Conservation (phyloP, 2,329 filamentous ascomycete genomes). For the Ophiosphaerella korrae region DNA sequence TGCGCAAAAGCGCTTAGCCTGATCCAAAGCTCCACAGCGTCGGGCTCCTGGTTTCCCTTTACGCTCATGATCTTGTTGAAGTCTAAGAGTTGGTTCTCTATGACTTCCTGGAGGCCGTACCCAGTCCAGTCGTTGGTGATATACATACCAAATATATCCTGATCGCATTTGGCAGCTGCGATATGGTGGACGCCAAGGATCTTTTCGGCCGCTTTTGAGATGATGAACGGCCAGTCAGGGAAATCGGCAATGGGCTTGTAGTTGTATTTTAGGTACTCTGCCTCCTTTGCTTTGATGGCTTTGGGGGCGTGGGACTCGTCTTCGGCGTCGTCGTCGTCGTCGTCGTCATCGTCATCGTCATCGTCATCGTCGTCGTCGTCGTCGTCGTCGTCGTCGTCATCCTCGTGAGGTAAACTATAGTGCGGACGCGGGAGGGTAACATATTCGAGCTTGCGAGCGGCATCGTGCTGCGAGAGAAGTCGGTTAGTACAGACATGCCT, state of each 20-base stretch:
- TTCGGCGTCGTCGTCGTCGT: too few species aligned
- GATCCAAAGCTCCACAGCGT: slow-evolving; percentile 13
- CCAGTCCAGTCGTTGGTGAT: slow-evolving; percentile 13
- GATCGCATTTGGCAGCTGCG: slow-evolving; percentile 8
- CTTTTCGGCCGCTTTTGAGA: slow-evolving; percentile 5
- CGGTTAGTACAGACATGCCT: too few species aligned
- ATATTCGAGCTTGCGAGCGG: too few species aligned
- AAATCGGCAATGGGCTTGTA: slow-evolving; percentile 4
- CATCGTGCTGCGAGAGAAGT: too few species aligned
- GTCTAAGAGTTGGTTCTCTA: slow-evolving; percentile 6
- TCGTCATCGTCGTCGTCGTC: too few species aligned
- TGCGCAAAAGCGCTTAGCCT: slow-evolving; percentile 10
- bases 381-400: too few species aligned
- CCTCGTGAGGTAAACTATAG: too few species aligned
- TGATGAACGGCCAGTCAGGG: slow-evolving; percentile 7
- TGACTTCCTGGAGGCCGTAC: slow-evolving; percentile 7
- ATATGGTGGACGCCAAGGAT: slow-evolving; percentile 4
- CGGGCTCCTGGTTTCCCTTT: slow-evolving; percentile 1
- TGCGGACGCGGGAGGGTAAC: too few species aligned
- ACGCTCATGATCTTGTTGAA: slow-evolving; percentile 8
- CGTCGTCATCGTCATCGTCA: too few species aligned
- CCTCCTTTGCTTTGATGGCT: too few species aligned
- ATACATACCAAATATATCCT: slow-evolving; percentile 11
- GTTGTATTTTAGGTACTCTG: not conserved
- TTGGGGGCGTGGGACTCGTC: too few species aligned